Base-by-base conservation (phyloP, 371 early-diverging fungal species). In the Capillidium heterosporum region DNA sequence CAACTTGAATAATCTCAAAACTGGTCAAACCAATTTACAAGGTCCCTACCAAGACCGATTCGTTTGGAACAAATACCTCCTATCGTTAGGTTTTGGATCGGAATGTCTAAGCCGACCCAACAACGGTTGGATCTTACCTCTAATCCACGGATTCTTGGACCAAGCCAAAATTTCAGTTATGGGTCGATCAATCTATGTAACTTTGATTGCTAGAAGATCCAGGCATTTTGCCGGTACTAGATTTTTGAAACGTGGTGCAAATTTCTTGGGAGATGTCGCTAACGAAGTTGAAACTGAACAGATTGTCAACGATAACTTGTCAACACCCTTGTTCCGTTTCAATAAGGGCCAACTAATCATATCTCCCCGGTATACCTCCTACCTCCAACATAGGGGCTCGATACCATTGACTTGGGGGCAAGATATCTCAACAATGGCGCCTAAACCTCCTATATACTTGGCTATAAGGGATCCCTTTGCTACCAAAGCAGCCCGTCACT, bases 251-350 rank as follows among this genome's bases (percentile, higher is more conserved):
- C 80, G 99, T 53, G 99, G 99, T 19, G 85, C 83, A 27, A 93
- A 98, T 66, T 86, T 86, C 57, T 69, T 76, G 64, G 81, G 95
- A 0, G 87, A 85, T 70, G 95, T 93, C 3, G 97, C 98, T 1
- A 99, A 99, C 68, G 98, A 95, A 59, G 99, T 99, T 3, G 99
- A 99, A 67, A 97, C 98, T 0, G 99, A 98, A 66, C 98, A 97
- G 67, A 95, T 97, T 58, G 94, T 94, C 0, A 73, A 84, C 26
- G 93, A 92, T 52, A 85, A 87, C 71, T 78, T 80, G 8, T 79
- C 88, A 0, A 94, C 93, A 0, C 84, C 88, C 4, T 86, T 91
- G 52, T 75, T 79, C 56, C 66, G 68, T 11, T 76, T 73, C 0
- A 70, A 71, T 28, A 35, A 35, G 13, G 35, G 13, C 13, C 23